Base-by-base conservation (phyloP, 2,329 filamentous ascomycete species). In the Pleoardoris graminearum region DNA sequence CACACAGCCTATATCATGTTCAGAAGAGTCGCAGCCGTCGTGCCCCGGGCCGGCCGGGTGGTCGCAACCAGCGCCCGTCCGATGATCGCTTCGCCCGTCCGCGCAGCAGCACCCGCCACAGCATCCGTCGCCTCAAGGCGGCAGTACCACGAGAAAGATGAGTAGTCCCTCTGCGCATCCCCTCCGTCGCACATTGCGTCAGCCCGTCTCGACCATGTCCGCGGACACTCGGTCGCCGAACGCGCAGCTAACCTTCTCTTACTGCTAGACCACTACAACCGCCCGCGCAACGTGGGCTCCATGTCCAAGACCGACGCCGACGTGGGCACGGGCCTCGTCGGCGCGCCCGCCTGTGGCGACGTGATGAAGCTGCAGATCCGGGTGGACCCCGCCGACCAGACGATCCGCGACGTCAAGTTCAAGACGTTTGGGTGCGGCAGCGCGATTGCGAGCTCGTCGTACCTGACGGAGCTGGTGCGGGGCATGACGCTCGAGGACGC, bases 401-500 rank as follows among this genome's bases (percentile, higher is more conserved):
- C 86, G 64, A 97, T 97, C 72, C 87, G 86, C 66, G 93, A 97
- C 66, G 92, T 96, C 73, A 94, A 95, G 78, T 97, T 97, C 85
- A 97, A 97, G 86, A 97, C 92, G 0, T 97, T 97, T 71, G 92
- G 92, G 46, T 97, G 92, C 74, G 92, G 92, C 50, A 91, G 87
- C 25, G 94, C 94, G 60, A 99, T 99, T 76, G 94, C 94, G 37
- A 93, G 89, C 59, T 95, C 89, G 54, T 94, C 89, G 70, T 99
- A 99, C 74, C 78, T 99, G 67, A 99, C 94, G 7, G 91, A 96
- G 77, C 80, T 99, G 54, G 92, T 99, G 58, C 85, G 91, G 59
- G 94, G 94, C 55, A 99, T 97, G 93, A 96, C 88, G 12, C 77
- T 99, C 61, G 94, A 99, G 66, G 91, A 99, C 74, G 94, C 95